Conservation (phyloP, 2,329 filamentous ascomycete genomes). For the Raffaelea albimanens region DNA sequence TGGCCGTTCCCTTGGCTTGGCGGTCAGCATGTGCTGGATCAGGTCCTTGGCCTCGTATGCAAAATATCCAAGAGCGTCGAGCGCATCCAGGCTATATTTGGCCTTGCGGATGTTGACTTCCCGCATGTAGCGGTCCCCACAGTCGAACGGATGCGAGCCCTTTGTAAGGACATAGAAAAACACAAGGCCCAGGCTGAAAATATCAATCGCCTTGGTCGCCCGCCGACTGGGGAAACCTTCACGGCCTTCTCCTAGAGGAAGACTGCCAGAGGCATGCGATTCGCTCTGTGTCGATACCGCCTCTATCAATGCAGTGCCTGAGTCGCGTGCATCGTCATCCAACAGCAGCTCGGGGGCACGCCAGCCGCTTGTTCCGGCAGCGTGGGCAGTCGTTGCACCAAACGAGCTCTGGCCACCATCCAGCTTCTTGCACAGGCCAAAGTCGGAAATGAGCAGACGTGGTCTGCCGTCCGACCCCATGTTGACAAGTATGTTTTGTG, state of each 20-base stretch:
- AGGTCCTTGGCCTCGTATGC: constrained; percentile 81
- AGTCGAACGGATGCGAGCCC: constrained; percentile 87
- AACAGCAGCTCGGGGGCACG: constrained; percentile 88
- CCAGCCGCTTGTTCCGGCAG: constrained; percentile 91
- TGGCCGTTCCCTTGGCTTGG: constrained; percentile 50
- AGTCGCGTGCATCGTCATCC: constrained; percentile 58
- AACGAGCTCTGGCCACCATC: constrained; percentile 93
- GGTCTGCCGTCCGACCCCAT: constrained; percentile 61
- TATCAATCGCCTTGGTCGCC: constrained; percentile 91
- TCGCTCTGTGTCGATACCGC: constrained; percentile 42
- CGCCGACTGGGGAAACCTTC: constrained; percentile 59
- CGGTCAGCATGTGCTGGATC: constrained; percentile 66
- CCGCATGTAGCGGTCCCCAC: constrained; percentile 87
- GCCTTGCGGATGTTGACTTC: constrained; percentile 97
- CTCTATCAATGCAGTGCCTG: constrained; percentile 33
- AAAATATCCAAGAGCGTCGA: constrained; percentile 72
- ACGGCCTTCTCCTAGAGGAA: constrained; percentile 19
- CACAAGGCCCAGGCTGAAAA: constrained; percentile 94
- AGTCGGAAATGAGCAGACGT: constrained; percentile 92
- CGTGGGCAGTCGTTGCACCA: constrained; percentile 86
- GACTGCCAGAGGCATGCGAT: constrained; percentile 23
- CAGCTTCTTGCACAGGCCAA: constrained; percentile 93
- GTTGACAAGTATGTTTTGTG: constrained; percentile 88
- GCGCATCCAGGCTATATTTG: constrained; percentile 59
- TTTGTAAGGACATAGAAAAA: constrained; percentile 98